Evolutionary conservation across 306 rosid species (phyloP).

Genomic region (Begonia fuchsioides): DNA sequence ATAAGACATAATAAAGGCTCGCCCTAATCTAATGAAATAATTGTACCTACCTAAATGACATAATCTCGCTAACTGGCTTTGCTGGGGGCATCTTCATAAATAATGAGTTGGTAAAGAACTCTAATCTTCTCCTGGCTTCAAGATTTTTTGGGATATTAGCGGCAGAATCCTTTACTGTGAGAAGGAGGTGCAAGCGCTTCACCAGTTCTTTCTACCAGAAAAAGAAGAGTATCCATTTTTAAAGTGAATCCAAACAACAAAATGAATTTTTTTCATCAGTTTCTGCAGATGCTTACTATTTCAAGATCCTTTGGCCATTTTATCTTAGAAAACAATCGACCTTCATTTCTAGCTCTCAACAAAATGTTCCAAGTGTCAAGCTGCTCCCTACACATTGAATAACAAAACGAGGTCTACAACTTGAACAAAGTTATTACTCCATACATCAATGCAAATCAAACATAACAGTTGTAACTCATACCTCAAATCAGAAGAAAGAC

Average conservation of each 20-base stretch:
- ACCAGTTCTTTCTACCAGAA: constrained; percentile 61
- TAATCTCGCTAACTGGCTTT: constrained; percentile 84
- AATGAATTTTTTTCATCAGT: neutral
- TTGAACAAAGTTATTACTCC: neutral
- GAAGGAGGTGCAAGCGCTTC: constrained; percentile 90
- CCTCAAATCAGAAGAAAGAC: constrained; percentile 73
- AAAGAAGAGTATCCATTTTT: constrained; percentile 3
- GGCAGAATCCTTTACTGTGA: constrained; percentile 83
- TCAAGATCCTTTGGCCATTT: constrained; percentile 81
- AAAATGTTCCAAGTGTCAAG: constrained; percentile 83
- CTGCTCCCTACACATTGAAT: constrained; percentile 54
- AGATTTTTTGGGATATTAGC: constrained; percentile 92
- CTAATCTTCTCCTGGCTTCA: constrained; percentile 94
- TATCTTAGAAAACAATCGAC: constrained; percentile 65
- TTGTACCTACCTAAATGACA: constrained; percentile 60
- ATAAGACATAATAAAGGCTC: constrained; percentile 1
- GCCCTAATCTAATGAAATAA: constrained; percentile 6
- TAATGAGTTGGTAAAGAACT: constrained; percentile 83
- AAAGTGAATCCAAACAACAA: constrained; percentile 1
- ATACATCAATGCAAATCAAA: constrained; percentile 2
- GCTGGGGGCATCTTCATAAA: constrained; percentile 95
- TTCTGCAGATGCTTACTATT: constrained; percentile 36
- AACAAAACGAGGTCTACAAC: neutral
- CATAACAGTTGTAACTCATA: constrained; percentile 17
- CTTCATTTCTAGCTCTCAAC: constrained; percentile 76